These are phyloP conservation scores for Parafenestella ontariensis DNA, from an alignment of 2,329 filamentous ascomycete species.

Conservation along the genomic window DNA sequence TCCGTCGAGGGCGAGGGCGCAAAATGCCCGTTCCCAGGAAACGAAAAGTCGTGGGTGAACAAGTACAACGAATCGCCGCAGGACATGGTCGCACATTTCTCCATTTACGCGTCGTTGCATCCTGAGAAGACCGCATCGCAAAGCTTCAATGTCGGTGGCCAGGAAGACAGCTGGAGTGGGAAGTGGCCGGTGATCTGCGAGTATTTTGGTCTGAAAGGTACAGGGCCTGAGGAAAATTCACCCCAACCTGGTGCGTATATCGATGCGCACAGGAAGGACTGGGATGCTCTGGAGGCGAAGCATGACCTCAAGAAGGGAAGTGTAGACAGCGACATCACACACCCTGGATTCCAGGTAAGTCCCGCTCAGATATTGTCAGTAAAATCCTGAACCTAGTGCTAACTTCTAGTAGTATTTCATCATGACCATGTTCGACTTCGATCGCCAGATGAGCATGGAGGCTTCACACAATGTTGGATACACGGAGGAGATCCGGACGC, in stretches of 20 bases:
- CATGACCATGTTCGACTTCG: constrained; percentile 54
- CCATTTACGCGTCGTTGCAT: constrained; percentile 52
- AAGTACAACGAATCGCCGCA: constrained; percentile 51
- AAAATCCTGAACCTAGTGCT: no score
- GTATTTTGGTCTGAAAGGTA: constrained; percentile 56
- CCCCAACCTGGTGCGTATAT: constrained; percentile 41
- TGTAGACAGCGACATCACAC: constrained; percentile 55
- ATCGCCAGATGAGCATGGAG: constrained; percentile 55
- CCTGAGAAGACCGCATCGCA: constrained; percentile 49
- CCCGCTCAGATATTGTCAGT: no score
- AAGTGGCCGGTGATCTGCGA: constrained; percentile 57
- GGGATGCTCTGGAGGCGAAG: constrained; percentile 38
- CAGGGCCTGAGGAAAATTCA: constrained; percentile 35
- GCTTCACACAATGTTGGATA: constrained; percentile 51
- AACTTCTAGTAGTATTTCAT: constrained; percentile 34
- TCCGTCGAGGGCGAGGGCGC: constrained; percentile 50
- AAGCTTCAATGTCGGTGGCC: constrained; percentile 55
- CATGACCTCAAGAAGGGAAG: constrained; percentile 45
- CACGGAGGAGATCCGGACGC: constrained; percentile 47
- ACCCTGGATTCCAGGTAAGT: constrained; percentile 43
- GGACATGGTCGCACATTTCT: constrained; percentile 53
- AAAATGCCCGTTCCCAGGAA: constrained; percentile 51
- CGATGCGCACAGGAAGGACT: constrained; percentile 33
- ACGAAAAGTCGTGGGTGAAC: constrained; percentile 47
- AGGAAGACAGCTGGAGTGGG: constrained; percentile 49